Percentiles rank a stretch among this genome's conserved stretches.
phyloP scores from a whole-genome alignment of 805 yeast genomes.

The Dipodascopsis uninucleata region DNA sequence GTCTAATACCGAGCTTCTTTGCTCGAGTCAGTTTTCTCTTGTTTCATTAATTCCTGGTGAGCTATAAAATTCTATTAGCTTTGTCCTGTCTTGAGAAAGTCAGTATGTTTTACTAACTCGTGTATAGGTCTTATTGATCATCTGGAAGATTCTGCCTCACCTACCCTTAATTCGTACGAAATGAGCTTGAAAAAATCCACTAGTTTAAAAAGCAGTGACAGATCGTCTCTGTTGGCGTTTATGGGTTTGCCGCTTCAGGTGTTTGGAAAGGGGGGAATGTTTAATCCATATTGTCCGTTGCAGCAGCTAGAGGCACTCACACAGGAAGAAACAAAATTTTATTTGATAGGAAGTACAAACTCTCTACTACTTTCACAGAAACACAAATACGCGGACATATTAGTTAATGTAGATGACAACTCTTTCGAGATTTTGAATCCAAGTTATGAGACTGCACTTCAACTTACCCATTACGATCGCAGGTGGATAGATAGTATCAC shows the following conservation, averaged over 20 bases:
- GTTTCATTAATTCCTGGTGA: slow-evolving; percentile 75
- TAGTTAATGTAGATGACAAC: slow-evolving; percentile 50
- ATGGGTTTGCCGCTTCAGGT: slow-evolving; percentile 85
- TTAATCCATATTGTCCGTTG: slow-evolving; percentile 90
- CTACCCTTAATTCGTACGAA: slow-evolving; percentile 55
- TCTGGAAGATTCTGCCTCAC: slow-evolving; percentile 76
- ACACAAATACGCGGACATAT: slow-evolving; percentile 58
- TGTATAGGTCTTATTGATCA: slow-evolving; percentile 51
- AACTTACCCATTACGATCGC: slow-evolving; percentile 59
- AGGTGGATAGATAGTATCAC: slow-evolving; percentile 65
- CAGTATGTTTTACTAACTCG: not conserved
- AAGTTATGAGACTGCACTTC: slow-evolving; percentile 43
- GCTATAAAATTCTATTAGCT: not conserved
- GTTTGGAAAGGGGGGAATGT: slow-evolving; percentile 81
- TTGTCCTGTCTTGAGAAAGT: too few species aligned
- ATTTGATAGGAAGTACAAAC: slow-evolving; percentile 83
- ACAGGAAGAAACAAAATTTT: slow-evolving; percentile 55
- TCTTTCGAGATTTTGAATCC: slow-evolving; percentile 48
- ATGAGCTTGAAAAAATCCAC: slow-evolving; percentile 54
- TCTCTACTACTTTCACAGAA: slow-evolving; percentile 68
- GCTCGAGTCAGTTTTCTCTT: slow-evolving; percentile 77
- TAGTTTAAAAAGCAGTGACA: slow-evolving; percentile 70
- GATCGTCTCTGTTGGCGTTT: slow-evolving; percentile 70
- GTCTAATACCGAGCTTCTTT: slow-evolving; percentile 71
- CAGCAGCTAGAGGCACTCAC: slow-evolving; percentile 80